These are phyloP conservation scores for Podospora australis DNA, from an alignment of 495 filamentous ascomycete genomes.

Conservation along the genomic window DNA sequence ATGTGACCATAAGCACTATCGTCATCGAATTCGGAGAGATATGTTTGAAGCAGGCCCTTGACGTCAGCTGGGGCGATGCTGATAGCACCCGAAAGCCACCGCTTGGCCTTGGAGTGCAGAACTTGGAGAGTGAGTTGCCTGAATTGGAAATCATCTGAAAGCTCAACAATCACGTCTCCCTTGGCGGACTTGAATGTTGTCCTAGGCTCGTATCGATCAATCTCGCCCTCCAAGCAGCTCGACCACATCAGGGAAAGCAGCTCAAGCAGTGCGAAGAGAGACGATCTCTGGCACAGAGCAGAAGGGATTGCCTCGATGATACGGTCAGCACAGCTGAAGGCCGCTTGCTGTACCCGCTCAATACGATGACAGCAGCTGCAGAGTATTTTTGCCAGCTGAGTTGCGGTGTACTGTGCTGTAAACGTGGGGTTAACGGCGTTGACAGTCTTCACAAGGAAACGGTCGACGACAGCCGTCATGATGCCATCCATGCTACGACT, in stretches of 20 bases:
- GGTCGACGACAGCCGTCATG: slow-evolving; percentile 62
- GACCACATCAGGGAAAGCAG: slow-evolving; percentile 89
- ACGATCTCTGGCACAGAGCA: slow-evolving; percentile 79
- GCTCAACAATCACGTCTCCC: slow-evolving; percentile 71
- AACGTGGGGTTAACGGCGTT: slow-evolving; percentile 64
- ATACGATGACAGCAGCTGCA: slow-evolving; percentile 88
- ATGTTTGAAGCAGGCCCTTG: slow-evolving; percentile 89
- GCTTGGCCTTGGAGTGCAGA: slow-evolving; percentile 69
- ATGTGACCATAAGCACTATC: slow-evolving; percentile 82
- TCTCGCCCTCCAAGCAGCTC: slow-evolving; percentile 87
- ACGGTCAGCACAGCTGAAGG: slow-evolving; percentile 71
- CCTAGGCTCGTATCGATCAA: slow-evolving; percentile 85
- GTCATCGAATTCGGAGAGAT: slow-evolving; percentile 88
- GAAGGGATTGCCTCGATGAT: slow-evolving; percentile 82
- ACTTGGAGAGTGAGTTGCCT: slow-evolving; percentile 68
- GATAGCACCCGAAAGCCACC: slow-evolving; percentile 73
- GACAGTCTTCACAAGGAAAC: slow-evolving; percentile 66
- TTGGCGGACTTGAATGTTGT: slow-evolving; percentile 68
- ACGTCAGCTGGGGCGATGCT: slow-evolving; percentile 88
- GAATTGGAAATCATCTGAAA: slow-evolving; percentile 82
- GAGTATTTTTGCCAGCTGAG: slow-evolving; percentile 78
- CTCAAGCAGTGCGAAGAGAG: slow-evolving; percentile 86
- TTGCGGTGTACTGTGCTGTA: slow-evolving; percentile 77
- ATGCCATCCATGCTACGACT: slow-evolving; percentile 83
- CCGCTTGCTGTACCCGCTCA: slow-evolving; percentile 77